Percentiles rank a stretch among this genome's conserved stretches.
Conservation (phyloP, 2,329 filamentous ascomycete species). For the Claviceps sorghi region DNA sequence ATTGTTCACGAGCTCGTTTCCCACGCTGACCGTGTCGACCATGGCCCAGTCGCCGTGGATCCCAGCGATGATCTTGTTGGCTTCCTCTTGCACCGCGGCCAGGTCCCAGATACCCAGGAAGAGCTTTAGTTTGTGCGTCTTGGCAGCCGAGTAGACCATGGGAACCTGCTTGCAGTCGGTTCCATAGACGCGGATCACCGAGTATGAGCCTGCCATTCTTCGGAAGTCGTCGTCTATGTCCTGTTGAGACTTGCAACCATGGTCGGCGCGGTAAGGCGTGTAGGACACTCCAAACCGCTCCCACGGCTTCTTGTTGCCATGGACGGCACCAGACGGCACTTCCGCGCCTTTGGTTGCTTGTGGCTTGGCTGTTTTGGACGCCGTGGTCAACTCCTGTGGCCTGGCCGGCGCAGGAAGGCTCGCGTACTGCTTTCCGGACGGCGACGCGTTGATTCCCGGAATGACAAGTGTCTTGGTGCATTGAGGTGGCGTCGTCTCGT, state of each 20-base stretch:
- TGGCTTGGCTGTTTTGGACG: not conserved
- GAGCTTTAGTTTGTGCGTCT: constrained; percentile 50
- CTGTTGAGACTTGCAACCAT: constrained; percentile 49
- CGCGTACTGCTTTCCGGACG: not conserved
- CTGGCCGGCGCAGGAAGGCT: not conserved
- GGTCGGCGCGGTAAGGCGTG: constrained; percentile 33
- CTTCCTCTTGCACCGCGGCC: constrained; percentile 36
- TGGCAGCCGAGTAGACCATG: constrained; percentile 47
- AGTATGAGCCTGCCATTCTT: constrained; percentile 37
- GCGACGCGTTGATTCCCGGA: not conserved
- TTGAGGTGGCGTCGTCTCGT: constrained; percentile 1
- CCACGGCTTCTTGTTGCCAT: constrained; percentile 2
- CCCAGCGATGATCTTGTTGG: constrained; percentile 45
- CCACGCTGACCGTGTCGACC: constrained; percentile 59
- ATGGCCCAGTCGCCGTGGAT: constrained; percentile 50
- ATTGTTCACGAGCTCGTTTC: constrained; percentile 67
- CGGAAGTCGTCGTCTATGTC: constrained; percentile 53
- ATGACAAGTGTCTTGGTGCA: constrained; percentile 2
- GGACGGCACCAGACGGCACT: not conserved
- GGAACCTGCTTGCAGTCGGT: constrained; percentile 62
- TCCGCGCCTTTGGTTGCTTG: not conserved
- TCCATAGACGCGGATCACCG: constrained; percentile 61
- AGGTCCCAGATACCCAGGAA: constrained; percentile 64
- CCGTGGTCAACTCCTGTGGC: not conserved
- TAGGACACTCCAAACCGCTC: constrained; percentile 30